Percentiles rank a stretch among this genome's conserved stretches.
These are phyloP conservation scores for Corylus avellana DNA, from an alignment of 306 rosid species.

Conservation along the genomic window DNA sequence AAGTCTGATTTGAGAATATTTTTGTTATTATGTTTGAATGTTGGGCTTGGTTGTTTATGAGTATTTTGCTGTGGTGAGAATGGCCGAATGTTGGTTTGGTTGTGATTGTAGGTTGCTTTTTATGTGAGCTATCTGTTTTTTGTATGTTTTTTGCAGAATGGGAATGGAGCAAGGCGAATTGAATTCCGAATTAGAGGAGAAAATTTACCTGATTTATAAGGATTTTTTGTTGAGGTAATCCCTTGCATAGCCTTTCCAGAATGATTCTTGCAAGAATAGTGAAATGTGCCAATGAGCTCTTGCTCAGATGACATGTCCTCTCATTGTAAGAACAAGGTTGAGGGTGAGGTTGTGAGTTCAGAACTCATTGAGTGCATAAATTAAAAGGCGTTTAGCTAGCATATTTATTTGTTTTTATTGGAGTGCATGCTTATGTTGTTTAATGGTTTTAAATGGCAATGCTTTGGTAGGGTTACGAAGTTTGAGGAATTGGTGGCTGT, in stretches of 20 bases:
- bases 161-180: constrained; percentile 26
- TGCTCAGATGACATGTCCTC: too few relatives aligned
- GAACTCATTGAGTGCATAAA: too few relatives aligned
- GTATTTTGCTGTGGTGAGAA: too few relatives aligned
- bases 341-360: too few relatives aligned
- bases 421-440: background rate
- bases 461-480: constrained; percentile 53
- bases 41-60: too few relatives aligned
- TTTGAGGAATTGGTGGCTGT: constrained; percentile 57
- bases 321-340: too few relatives aligned
- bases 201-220: constrained; percentile 40
- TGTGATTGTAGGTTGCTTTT: too few relatives aligned
- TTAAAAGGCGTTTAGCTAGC: too few relatives aligned
- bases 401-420: background rate
- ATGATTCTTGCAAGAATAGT: background rate
- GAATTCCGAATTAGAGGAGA: constrained; percentile 32
- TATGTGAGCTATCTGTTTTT: background rate
- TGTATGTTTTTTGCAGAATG: constrained; percentile 36
- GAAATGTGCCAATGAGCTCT: too few relatives aligned
- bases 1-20: too few relatives aligned
- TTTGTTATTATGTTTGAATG: too few relatives aligned
- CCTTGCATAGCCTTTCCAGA: background rate
- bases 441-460: constrained; percentile 28
- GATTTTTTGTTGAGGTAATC: constrained; percentile 73
- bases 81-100: too few relatives aligned